phyloP scores from a whole-genome alignment of 2,329 filamentous ascomycete species.

The Verticillium nubilum region DNA sequence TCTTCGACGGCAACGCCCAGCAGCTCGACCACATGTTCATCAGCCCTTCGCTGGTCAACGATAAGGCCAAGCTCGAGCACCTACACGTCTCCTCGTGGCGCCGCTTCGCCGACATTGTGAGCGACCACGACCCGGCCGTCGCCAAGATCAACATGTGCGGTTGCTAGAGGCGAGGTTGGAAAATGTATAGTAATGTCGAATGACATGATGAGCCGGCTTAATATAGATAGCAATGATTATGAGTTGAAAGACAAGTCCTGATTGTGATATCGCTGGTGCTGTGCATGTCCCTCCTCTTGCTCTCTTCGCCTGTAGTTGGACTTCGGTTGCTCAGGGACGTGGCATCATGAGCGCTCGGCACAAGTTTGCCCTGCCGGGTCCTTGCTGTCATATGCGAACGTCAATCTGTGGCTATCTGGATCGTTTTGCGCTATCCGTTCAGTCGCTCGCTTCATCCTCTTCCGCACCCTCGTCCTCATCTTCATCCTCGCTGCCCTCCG shows the following conservation, averaged over 20 bases:
- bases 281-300: too few species aligned
- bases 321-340: too few species aligned
- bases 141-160: slow-evolving; percentile 57
- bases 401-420: too few species aligned
- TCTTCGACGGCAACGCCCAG: slow-evolving; percentile 65
- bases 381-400: too few species aligned
- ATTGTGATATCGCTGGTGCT: too few species aligned
- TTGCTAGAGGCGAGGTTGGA: slow-evolving; percentile 10
- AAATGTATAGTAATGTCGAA: background rate
- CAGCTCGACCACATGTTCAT: slow-evolving; percentile 67
- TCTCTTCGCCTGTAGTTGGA: too few species aligned
- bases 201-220: background rate
- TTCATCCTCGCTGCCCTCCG: slow-evolving; percentile 6
- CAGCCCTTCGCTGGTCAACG: slow-evolving; percentile 42
- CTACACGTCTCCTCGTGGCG: slow-evolving; percentile 69
- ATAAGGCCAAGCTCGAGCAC: slow-evolving; percentile 52
- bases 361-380: too few species aligned
- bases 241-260: background rate
- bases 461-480: slow-evolving; percentile 9
- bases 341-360: too few species aligned
- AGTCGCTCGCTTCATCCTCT: background rate
- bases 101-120: slow-evolving; percentile 46
- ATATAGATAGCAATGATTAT: background rate
- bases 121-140: slow-evolving; percentile 66
- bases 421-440: background rate